Conservation (phyloP, 2,329 filamentous ascomycete species). For the Raffaelea albimanens region DNA sequence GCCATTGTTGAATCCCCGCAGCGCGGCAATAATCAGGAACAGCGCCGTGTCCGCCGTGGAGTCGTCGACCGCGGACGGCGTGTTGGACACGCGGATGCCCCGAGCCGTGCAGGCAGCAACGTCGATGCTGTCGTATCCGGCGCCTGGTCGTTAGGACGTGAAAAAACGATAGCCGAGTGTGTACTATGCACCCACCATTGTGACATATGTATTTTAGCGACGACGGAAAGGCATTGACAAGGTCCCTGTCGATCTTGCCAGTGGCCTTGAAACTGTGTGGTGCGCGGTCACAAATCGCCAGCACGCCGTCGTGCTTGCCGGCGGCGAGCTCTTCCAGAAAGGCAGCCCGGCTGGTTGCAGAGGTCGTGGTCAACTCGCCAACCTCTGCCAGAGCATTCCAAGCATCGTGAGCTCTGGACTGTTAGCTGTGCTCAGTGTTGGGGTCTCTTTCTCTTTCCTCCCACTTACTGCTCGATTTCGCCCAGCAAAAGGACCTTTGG, state of each 20-base stretch:
- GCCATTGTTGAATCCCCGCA: slow-evolving; percentile 54
- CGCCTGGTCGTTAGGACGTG: background rate
- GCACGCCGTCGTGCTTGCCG: slow-evolving; percentile 5
- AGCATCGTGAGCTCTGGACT: background rate
- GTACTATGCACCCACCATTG: slow-evolving; percentile 6
- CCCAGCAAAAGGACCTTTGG: background rate
- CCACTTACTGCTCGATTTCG: background rate
- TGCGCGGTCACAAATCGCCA: slow-evolving; percentile 6
- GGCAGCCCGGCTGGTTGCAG: background rate
- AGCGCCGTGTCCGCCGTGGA: slow-evolving; percentile 63
- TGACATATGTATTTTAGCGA: slow-evolving; percentile 19
- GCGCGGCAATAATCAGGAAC: slow-evolving; percentile 60
- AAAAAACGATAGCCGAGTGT: too few relatives aligned
- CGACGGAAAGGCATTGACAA: slow-evolving; percentile 35
- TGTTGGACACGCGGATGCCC: slow-evolving; percentile 55
- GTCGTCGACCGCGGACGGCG: slow-evolving; percentile 57
- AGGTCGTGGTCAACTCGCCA: slow-evolving; percentile 2
- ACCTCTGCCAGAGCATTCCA: slow-evolving; percentile 5
- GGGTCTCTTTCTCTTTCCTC: too few relatives aligned
- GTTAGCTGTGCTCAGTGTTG: background rate
- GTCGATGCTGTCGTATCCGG: slow-evolving; percentile 63
- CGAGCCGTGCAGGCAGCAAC: slow-evolving; percentile 50
- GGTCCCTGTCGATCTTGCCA: slow-evolving; percentile 50
- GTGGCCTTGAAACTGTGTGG: slow-evolving; percentile 30
- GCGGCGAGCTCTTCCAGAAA: slow-evolving; percentile 2